Base-by-base conservation (phyloP, 306 rosid species). In the Dalbergia oliveri region DNA sequence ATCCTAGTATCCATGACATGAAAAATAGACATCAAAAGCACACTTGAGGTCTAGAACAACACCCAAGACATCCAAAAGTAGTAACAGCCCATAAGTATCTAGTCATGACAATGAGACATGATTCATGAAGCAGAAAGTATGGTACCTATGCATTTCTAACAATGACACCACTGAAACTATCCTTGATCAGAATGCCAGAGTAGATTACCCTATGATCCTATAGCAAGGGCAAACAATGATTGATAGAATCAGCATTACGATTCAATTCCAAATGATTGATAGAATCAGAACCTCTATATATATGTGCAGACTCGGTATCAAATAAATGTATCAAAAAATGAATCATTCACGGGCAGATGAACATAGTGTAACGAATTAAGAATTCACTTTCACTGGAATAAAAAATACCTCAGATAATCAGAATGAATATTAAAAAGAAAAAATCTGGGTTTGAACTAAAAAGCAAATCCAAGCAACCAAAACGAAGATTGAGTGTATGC, bases 401-500 rank as follows among this genome's bases (percentile, higher is more conserved):
- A 26, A 23, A 50, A 77, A 51, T 4, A 11, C 56, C 44, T 26
- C 58, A 69, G 50, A 78, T 73, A 33, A 79, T 6, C 4, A 35
- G 4, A 72, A 53, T 5, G 10, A 33, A 13, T 4, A 26, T 0
- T 26, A 26, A 37, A 37, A 6, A 31, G 47, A 33, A 6, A 5
- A 23, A 44, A 44, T 8, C 19, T 37, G 68, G 67, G 82, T 72
- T 26, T 26, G 31, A 26, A 26, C 31, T 14, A 23, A 72, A 21
- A 77, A 33, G 56, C 12, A 78, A 65, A 81, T 81, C 15, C 15
- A 8, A 77, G 53, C 44, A 59, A 67, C 49, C 33, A 58, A 58
- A 47, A 63, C 11, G 72, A 79, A 60, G 49, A 6, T 16, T 31
- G 23, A 49, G 8, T 37, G 41, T 37, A 37, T 37, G 41, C 5